Evolutionary conservation across 805 yeast genomes (phyloP).

Genomic region (Starmerella vitae): DNA sequence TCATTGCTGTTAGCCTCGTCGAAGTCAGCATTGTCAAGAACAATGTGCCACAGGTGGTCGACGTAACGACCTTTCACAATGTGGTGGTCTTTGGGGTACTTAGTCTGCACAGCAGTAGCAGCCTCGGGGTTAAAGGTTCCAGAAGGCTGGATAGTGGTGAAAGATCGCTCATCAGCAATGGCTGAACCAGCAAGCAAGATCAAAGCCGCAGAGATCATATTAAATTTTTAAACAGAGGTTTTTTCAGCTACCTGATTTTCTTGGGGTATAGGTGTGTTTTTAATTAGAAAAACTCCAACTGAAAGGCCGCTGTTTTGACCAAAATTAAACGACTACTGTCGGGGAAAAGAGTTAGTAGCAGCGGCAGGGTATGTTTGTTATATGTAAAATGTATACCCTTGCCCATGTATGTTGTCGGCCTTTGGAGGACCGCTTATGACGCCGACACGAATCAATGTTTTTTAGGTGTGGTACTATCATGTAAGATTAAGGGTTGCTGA

Average conservation of each 20-base stretch:
- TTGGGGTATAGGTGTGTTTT: not conserved
- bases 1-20: conserved; percentile 37
- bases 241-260: not conserved
- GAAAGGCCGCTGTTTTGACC: not conserved
- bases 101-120: conserved; percentile 24
- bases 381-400: not conserved
- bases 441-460: not conserved
- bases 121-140: conserved; percentile 24
- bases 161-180: conserved; percentile 20
- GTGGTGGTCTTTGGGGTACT: conserved; percentile 25
- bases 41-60: conserved; percentile 30
- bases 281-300: not conserved
- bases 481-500: not conserved
- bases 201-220: conserved; percentile 15
- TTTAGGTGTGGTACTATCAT: not conserved
- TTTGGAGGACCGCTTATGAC: not conserved
- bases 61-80: conserved; percentile 22
- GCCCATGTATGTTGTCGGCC: not conserved
- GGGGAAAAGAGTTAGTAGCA: not conserved
- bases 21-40: conserved; percentile 41
- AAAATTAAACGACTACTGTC: not conserved
- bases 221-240: not conserved
- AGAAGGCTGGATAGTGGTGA: conserved; percentile 22
- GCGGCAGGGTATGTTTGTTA: not conserved
- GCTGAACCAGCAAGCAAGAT: conserved; percentile 19